phyloP scores from a whole-genome alignment of 2,329 filamentous ascomycete genomes.

The Lachnellula suecica region DNA sequence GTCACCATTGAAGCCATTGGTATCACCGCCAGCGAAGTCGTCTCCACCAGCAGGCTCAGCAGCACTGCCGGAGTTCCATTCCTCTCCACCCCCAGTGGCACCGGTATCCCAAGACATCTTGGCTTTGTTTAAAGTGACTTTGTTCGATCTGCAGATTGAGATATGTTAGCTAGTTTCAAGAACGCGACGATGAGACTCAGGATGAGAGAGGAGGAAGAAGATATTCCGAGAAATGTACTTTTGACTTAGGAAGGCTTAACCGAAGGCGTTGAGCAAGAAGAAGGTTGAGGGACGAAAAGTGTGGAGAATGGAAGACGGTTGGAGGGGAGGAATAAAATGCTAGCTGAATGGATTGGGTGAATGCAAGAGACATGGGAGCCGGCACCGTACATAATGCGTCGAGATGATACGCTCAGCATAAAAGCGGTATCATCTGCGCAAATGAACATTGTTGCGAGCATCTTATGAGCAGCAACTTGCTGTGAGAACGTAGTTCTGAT shows the following conservation, averaged over 20 bases:
- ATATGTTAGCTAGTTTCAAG: background rate
- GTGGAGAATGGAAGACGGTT: background rate
- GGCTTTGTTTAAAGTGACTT: background rate
- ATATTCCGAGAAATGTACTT: background rate
- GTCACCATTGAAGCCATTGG: constrained; percentile 6
- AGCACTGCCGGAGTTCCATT: constrained; percentile 11
- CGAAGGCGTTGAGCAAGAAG: background rate
- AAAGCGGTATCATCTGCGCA: too few relatives aligned
- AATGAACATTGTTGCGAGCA: too few relatives aligned
- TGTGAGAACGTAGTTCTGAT: too few relatives aligned
- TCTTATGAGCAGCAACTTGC: too few relatives aligned
- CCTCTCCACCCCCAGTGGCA: constrained; percentile 4
- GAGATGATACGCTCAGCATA: too few relatives aligned
- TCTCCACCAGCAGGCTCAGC: constrained; percentile 10
- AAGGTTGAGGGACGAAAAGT: background rate
- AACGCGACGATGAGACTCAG: background rate
- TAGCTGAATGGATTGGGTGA: too few relatives aligned
- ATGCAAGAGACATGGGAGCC: too few relatives aligned
- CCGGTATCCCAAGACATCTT: constrained; percentile 30
- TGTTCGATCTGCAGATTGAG: background rate
- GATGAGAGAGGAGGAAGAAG: background rate
- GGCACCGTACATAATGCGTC: too few relatives aligned
- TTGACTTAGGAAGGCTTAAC: background rate
- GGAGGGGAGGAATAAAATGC: too few relatives aligned
- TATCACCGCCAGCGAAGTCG: constrained; percentile 6